Evolutionary conservation across 2,329 filamentous ascomycete species (phyloP).

Genomic region (Fusarium sp.): DNA sequence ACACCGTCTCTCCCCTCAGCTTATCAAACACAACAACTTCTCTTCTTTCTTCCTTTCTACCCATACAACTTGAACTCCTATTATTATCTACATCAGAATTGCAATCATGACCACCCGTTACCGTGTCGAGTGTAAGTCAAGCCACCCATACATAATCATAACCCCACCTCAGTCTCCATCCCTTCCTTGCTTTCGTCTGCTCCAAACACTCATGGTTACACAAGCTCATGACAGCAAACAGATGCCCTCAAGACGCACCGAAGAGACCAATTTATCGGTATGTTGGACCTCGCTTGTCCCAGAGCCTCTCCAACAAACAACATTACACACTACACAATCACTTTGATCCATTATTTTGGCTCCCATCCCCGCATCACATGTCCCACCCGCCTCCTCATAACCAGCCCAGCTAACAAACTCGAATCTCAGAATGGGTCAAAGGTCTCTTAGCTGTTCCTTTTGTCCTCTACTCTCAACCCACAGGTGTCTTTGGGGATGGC

Average conservation of each 20-base stretch:
- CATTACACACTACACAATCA: neutral
- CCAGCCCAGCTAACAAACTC: slow-evolving; percentile 17
- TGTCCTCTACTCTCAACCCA: slow-evolving; percentile 95
- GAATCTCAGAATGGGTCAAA: slow-evolving; percentile 92
- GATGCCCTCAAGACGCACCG: slow-evolving; percentile 84
- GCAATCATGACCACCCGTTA: slow-evolving; percentile 71
- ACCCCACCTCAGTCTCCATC: slow-evolving; percentile 6
- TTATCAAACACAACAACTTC: slow-evolving; percentile 14
- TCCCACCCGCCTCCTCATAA: slow-evolving; percentile 8
- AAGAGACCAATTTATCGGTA: slow-evolving; percentile 88
- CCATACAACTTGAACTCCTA: neutral
- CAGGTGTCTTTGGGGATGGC: slow-evolving; percentile 82
- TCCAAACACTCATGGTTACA: slow-evolving; percentile 18
- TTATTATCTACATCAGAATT: neutral
- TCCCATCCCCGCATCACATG: slow-evolving; percentile 8
- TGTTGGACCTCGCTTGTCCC: slow-evolving; percentile 18
- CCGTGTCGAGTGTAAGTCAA: slow-evolving; percentile 76
- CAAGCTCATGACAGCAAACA: slow-evolving; percentile 51
- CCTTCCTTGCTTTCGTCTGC: neutral
- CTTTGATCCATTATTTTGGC: neutral
- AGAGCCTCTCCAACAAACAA: too few relatives aligned
- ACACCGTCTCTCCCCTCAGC: slow-evolving; percentile 36
- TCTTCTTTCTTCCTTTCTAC: neutral
- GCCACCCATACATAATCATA: slow-evolving; percentile 4
- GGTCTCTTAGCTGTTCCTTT: slow-evolving; percentile 94